Percentiles rank a stretch among this genome's conserved stretches.
Evolutionary conservation across 805 yeast genomes (phyloP).

Genomic region (Scheffersomyces ergatensis): DNA sequence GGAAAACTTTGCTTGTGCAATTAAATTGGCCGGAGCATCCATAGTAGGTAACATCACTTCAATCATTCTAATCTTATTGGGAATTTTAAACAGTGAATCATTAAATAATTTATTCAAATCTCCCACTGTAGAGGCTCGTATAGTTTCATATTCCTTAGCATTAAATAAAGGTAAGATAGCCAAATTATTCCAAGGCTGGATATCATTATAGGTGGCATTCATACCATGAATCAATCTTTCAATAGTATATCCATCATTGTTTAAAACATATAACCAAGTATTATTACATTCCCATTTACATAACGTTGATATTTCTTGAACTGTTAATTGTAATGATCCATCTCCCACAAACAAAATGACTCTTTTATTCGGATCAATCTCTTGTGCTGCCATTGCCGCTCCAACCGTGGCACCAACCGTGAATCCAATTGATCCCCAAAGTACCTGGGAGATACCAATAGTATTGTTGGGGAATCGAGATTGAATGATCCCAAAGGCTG

Average conservation of each 20-base stretch:
- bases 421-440: slow-evolving; percentile 78
- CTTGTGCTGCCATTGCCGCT: slow-evolving; percentile 69
- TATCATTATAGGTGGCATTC: slow-evolving; percentile 60
- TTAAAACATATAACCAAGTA: slow-evolving; percentile 68
- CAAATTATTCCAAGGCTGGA: slow-evolving; percentile 70
- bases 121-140: slow-evolving; percentile 54
- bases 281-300: slow-evolving; percentile 60
- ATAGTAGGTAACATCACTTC: slow-evolving; percentile 69
- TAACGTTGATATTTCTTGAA: slow-evolving; percentile 71
- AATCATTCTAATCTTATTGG: slow-evolving; percentile 61
- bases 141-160: slow-evolving; percentile 55
- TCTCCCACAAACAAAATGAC: slow-evolving; percentile 71
- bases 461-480: slow-evolving; percentile 63
- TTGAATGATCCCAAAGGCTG: slow-evolving; percentile 71
- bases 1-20: slow-evolving; percentile 33
- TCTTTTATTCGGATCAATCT: slow-evolving; percentile 58
- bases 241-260: slow-evolving; percentile 75
- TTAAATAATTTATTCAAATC: slow-evolving; percentile 54
- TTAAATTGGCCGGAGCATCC: slow-evolving; percentile 69
- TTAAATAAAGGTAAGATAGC: slow-evolving; percentile 60
- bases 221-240: slow-evolving; percentile 75
- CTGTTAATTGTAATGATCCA: slow-evolving; percentile 75
- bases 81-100: slow-evolving; percentile 48
- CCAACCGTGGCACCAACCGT: slow-evolving; percentile 68
- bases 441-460: slow-evolving; percentile 69